A percentile compares a stretch with the other conserved stretches of the same genome.
Evolutionary conservation across 2,329 filamentous ascomycete species (phyloP).

Genomic region (Aulographum hederae): DNA sequence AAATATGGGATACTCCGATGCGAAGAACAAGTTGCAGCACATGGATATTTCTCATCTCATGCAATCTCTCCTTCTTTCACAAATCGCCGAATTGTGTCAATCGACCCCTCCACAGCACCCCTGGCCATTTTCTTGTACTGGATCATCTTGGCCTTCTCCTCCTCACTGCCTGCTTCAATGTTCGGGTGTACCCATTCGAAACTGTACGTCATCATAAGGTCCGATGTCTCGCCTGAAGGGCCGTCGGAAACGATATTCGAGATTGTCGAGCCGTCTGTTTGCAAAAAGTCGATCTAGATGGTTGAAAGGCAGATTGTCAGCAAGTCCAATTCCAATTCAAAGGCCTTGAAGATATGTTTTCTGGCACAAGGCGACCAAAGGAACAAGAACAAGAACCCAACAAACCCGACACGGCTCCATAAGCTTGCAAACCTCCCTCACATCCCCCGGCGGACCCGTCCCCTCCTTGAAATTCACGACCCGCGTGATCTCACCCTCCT

Average conservation of each 20-base stretch:
- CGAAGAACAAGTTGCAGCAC: no score
- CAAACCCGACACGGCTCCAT: no score
- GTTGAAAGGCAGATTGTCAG: not conserved
- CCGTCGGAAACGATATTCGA: conserved; percentile 26
- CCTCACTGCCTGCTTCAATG: conserved; percentile 16
- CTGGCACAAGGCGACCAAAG: no score
- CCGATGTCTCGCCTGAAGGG: conserved; percentile 12
- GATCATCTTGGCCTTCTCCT: conserved; percentile 12
- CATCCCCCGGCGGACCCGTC: no score
- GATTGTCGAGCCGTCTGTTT: conserved; percentile 23
- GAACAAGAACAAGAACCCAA: no score
- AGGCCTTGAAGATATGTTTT: not conserved
- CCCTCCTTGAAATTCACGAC: conserved; percentile 22
- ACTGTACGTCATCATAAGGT: conserved; percentile 26
- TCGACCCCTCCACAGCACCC: conserved; percentile 23
- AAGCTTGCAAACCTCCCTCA: no score
- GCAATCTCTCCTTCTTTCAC: conserved; percentile 18
- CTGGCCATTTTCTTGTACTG: conserved; percentile 16
- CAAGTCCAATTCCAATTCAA: not conserved
- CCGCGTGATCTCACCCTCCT: conserved; percentile 16
- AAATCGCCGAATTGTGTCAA: conserved; percentile 24
- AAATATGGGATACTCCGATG: no score
- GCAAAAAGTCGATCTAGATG: conserved; percentile 26
- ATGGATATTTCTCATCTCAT: no score
- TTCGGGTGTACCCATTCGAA: conserved; percentile 23